Percentiles rank a stretch among this genome's conserved stretches.
These are phyloP conservation scores for Microcos paniculata DNA, from an alignment of 345 rosid species.

Conservation along the genomic window DNA sequence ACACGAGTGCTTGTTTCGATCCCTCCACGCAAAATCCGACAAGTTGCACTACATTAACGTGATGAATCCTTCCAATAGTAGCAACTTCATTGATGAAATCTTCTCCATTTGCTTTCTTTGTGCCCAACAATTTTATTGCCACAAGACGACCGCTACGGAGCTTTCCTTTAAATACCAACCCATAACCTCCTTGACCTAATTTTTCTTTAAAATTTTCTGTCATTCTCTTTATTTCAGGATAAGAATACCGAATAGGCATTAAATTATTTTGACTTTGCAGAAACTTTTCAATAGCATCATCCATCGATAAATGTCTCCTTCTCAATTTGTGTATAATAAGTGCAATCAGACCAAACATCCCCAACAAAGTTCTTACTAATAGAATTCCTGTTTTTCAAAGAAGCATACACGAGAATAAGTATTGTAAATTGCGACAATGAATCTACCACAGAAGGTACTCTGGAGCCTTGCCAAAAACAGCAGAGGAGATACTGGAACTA, in stretches of 20 bases:
- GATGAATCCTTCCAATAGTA: too few species aligned
- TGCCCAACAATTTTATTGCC: background rate
- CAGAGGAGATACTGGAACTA: too few species aligned
- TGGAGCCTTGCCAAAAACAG: too few species aligned
- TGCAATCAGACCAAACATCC: background rate
- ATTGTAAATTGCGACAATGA: too few species aligned
- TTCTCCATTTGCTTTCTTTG: background rate
- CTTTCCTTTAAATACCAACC: background rate
- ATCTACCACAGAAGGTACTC: too few species aligned
- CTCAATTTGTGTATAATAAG: background rate
- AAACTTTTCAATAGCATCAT: background rate
- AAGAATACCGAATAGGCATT: slow-evolving; percentile 11
- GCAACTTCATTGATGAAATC: background rate
- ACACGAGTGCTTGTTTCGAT: too few species aligned
- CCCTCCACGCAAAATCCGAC: too few species aligned
- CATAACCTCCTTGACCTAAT: background rate
- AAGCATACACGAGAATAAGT: too few species aligned
- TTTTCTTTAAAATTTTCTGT: background rate
- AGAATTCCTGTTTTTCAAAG: background rate
- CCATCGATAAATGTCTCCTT: background rate
- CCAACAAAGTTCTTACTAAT: background rate
- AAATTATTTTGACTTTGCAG: background rate
- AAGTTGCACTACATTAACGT: too few species aligned
- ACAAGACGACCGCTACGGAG: background rate
- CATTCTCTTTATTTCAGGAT: slow-evolving; percentile 9